Evolutionary conservation across 768 basidiomycete species (phyloP), one percentile per base, ranked within the genome.

Genomic region (Kwoniella sp.): DNA sequence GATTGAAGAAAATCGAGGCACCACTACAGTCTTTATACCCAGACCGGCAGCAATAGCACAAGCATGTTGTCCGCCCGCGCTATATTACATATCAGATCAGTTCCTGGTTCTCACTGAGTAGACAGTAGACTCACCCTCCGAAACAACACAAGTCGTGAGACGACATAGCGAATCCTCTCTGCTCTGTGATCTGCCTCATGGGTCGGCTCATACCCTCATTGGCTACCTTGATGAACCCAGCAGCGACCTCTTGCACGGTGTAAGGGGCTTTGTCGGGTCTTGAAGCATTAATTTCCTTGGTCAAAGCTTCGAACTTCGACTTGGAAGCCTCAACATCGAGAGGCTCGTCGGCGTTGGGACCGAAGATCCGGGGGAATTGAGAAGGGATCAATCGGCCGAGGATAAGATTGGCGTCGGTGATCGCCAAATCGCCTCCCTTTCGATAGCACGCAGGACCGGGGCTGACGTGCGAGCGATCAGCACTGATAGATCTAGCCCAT

Each of bases 141-240:
- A 94, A 94, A 70, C 89, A 70, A 48, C 69, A 71, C 15, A 74
- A 55, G 51, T 74, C 70, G 50, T 74, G 73, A 8, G 65, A 64
- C 1, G 70, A 55, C 53, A 65, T 67, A 4, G 68, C 65, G 51
- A 65, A 68, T 25, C 72, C 72, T 53, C 64, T 57, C 37, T 70
- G 66, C 41, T 73, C 69, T 29, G 68, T 73, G 17, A 73, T 57
- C 20, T 67, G 48, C 47, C 63, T 59, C 41, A 65, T 66, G 11
- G 94, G 64, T 25, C 68, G n/a, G 50, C 59, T 58, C 93, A 97
- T 97, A 0, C 91, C 93, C 83, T 97, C 94, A 73, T 96, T 96
- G 9, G 93, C 93, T 13, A 95, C 93, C 75, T 93, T 92, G 82
- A 97, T 89, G 81, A 93, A 96, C 2, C 93, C 94, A 68, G 91